A percentile compares a stretch with the other conserved stretches of the same genome.
phyloP scores from a whole-genome alignment of 371 early-diverging fungal species.

The Mortierella sp. region DNA sequence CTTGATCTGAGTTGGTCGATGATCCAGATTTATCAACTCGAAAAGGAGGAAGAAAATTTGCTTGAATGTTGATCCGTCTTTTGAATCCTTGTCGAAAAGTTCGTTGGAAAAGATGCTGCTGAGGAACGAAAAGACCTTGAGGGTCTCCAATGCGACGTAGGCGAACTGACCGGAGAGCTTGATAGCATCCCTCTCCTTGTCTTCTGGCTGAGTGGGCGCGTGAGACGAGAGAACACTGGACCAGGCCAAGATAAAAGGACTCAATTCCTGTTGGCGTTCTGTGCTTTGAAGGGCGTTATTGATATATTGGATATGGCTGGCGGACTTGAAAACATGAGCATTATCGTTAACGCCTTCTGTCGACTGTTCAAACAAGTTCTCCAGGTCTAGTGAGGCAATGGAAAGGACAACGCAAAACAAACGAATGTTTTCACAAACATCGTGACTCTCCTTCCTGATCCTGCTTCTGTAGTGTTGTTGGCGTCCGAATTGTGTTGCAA shows the following conservation, averaged over 20 bases:
- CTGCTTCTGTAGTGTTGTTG: conserved; percentile 30
- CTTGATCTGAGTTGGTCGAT: conserved; percentile 38
- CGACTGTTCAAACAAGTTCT: conserved; percentile 27
- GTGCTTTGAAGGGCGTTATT: conserved; percentile 37
- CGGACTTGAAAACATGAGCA: conserved; percentile 34
- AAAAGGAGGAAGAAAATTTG: conserved; percentile 36
- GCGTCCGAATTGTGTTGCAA: conserved; percentile 45
- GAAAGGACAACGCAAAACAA: conserved; percentile 42
- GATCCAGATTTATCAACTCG: conserved; percentile 39
- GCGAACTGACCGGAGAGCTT: conserved; percentile 29
- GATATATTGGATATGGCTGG: conserved; percentile 26
- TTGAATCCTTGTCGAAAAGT: conserved; percentile 24
- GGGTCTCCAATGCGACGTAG: conserved; percentile 39
- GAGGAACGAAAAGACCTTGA: conserved; percentile 33
- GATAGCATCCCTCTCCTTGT: neutral
- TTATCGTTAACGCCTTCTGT: conserved; percentile 17
- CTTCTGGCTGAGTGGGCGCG: conserved; percentile 8
- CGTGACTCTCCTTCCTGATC: conserved; percentile 39
- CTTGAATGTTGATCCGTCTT: conserved; percentile 37
- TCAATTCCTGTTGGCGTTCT: conserved; percentile 48
- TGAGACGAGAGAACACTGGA: conserved; percentile 44
- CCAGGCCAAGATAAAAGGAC: conserved; percentile 54
- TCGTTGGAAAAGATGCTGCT: conserved; percentile 38
- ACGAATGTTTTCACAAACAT: conserved; percentile 36
- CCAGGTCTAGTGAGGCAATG: conserved; percentile 44